Percentiles rank a stretch among this genome's conserved stretches.
Conservation (phyloP, 2,329 filamentous ascomycete species). For the Fonsecaea erecta region DNA sequence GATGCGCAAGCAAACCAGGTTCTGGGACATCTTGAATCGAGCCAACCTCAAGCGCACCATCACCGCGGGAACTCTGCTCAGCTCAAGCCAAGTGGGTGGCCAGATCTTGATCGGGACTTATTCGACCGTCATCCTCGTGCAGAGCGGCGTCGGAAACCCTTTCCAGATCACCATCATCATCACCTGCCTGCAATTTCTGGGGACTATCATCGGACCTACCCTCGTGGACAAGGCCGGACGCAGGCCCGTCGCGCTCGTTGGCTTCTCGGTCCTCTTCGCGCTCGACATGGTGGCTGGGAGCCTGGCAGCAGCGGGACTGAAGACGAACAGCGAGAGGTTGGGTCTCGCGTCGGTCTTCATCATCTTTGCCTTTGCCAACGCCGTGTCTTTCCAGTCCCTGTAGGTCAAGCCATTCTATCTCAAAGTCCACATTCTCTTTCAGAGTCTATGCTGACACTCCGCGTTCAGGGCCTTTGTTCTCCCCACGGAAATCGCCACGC, state of each 20-base stretch:
- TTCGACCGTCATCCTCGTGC: constrained; percentile 45
- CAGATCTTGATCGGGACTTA: constrained; percentile 47
- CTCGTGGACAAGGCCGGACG: constrained; percentile 45
- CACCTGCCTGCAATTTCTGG: constrained; percentile 45
- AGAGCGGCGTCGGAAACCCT: constrained; percentile 42
- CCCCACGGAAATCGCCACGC: constrained; percentile 51
- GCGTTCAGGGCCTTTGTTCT: background rate
- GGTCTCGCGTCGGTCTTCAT: constrained; percentile 44
- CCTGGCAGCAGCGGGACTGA: constrained; percentile 40
- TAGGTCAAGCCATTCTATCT: constrained; percentile 16
- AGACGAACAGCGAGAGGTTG: constrained; percentile 35
- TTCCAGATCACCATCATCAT: constrained; percentile 46
- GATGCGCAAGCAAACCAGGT: constrained; percentile 38
- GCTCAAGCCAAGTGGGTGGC: constrained; percentile 46
- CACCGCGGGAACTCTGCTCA: constrained; percentile 44
- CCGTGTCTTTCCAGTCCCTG: constrained; percentile 45
- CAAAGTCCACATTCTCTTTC: background rate
- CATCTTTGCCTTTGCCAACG: constrained; percentile 48
- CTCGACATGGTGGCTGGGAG: constrained; percentile 44
- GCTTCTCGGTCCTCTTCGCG: constrained; percentile 43
- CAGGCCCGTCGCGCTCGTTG: constrained; percentile 44
- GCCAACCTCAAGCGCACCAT: constrained; percentile 45
- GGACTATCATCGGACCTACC: constrained; percentile 44
- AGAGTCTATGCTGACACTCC: background rate
- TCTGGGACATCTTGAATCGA: constrained; percentile 46